Percentiles rank a stretch among this genome's conserved stretches.
Evolutionary conservation across 208 protist species (phyloP).

Genomic region (Wallacemonas sp.): DNA sequence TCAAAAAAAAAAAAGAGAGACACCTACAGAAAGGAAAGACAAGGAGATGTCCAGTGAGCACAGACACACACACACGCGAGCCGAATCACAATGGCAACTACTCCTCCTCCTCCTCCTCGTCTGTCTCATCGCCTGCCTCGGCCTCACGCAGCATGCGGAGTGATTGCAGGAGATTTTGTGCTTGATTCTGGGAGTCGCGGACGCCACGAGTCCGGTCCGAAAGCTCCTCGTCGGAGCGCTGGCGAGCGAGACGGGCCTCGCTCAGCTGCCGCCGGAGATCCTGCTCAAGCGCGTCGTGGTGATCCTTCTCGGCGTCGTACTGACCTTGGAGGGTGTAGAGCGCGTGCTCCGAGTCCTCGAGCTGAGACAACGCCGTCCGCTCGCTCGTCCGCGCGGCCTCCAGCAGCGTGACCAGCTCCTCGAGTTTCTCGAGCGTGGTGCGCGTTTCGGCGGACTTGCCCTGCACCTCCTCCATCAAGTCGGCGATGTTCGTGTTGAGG

Average conservation of each 20-base stretch:
- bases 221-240: slow-evolving; percentile 6
- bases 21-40: neutral
- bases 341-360: slow-evolving; percentile 42
- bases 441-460: slow-evolving; percentile 42
- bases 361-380: slow-evolving; percentile 31
- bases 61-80: neutral
- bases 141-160: slow-evolving; percentile 11
- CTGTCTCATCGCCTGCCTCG: slow-evolving; percentile 2
- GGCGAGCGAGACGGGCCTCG: slow-evolving; percentile 1
- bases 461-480: slow-evolving; percentile 46
- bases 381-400: slow-evolving; percentile 57
- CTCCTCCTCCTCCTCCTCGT: slow-evolving; percentile 17
- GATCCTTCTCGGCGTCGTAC: slow-evolving; percentile 19
- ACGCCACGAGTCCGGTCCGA: neutral
- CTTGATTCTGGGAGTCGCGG: neutral
- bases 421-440: slow-evolving; percentile 55
- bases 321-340: slow-evolving; percentile 25
- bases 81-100: neutral
- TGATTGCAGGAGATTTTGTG: neutral
- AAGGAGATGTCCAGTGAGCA: neutral
- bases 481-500: slow-evolving; percentile 46
- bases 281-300: slow-evolving; percentile 28
- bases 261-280: slow-evolving; percentile 21
- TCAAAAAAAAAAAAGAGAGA: neutral
- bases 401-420: slow-evolving; percentile 66